phyloP scores from a whole-genome alignment of 1,139 yeast species.

The Entelexis paramagnoliae region DNA sequence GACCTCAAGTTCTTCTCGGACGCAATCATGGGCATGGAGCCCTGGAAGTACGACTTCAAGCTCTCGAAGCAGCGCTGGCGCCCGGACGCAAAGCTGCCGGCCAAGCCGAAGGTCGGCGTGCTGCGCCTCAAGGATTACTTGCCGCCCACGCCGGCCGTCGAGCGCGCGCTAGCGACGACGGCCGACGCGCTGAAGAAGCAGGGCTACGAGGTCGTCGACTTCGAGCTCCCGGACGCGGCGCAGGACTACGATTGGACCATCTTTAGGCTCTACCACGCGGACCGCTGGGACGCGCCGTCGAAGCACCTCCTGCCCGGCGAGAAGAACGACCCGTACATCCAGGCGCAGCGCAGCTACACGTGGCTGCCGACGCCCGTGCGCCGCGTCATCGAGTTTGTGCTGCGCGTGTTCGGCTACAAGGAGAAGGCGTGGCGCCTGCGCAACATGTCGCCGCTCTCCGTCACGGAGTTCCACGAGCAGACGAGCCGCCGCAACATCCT shows the following conservation, averaged over 20 bases:
- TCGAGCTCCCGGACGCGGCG: conserved; percentile 38
- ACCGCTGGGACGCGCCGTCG: conserved; percentile 5
- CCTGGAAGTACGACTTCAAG: conserved; percentile 56
- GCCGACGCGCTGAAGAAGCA: conserved; percentile 39
- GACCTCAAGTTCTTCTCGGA: conserved; percentile 58
- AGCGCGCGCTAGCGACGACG: conserved; percentile 42
- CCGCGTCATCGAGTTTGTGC: conserved; percentile 5
- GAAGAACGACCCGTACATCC: conserved; percentile 16
- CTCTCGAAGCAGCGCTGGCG: conserved; percentile 55
- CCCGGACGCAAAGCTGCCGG: conserved; percentile 33
- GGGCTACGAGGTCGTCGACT: conserved; percentile 54
- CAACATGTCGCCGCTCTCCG: background rate
- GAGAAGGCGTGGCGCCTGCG: conserved; percentile 7
- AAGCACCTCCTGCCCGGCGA: conserved; percentile 12
- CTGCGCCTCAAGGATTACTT: conserved; percentile 40
- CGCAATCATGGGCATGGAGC: conserved; percentile 45
- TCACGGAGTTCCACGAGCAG: background rate
- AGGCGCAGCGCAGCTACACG: background rate
- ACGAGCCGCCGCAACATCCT: conserved; percentile 11
- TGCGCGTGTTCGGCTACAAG: conserved; percentile 14
- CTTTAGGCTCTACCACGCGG: conserved; percentile 12
- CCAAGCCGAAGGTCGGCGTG: conserved; percentile 41
- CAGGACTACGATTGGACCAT: conserved; percentile 6
- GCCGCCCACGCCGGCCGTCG: conserved; percentile 53
- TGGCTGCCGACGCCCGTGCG: conserved; percentile 12